phyloP scores from a whole-genome alignment of 1,284 basidiomycete species.

The Malassezia pachydermatis region DNA sequence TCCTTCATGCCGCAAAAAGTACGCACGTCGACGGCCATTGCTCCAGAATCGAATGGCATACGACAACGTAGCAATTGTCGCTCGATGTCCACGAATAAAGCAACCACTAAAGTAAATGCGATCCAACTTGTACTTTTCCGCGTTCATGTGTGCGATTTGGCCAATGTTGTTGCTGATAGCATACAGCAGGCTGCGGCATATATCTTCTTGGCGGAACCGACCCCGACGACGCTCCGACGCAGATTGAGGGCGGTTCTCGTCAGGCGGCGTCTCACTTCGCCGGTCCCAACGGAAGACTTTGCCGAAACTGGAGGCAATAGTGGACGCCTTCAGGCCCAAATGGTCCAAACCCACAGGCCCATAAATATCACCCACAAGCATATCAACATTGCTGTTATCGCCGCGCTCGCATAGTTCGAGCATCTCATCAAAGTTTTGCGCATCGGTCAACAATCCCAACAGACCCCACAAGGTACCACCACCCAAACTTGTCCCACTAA shows the following conservation, averaged over 20 bases:
- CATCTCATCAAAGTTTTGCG: conserved; percentile 97
- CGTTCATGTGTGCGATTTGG: conserved; percentile 99
- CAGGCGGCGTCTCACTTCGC: conserved; percentile 7
- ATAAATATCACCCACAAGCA: conserved; percentile 99
- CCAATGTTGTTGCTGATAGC: conserved; percentile 98
- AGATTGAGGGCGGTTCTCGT: neutral
- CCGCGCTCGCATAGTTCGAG: conserved; percentile 81
- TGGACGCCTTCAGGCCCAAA: conserved; percentile 81
- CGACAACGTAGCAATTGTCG: conserved; percentile 91
- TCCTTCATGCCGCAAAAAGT: conserved; percentile 95
- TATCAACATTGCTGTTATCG: conserved; percentile 88
- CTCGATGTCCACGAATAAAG: conserved; percentile 95
- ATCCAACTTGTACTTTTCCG: conserved; percentile 93
- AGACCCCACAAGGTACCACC: conserved; percentile 99
- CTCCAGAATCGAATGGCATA: conserved; percentile 99
- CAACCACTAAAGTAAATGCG: conserved; percentile 98
- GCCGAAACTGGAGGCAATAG: conserved; percentile 94
- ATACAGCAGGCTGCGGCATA: conserved; percentile 76
- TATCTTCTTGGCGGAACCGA: conserved; percentile 80
- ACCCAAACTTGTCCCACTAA: conserved; percentile 90
- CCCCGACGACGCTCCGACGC: conserved; percentile 51
- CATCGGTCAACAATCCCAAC: conserved; percentile 83
- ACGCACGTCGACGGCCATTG: conserved; percentile 88
- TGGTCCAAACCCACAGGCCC: conserved; percentile 59
- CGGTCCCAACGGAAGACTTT: conserved; percentile 82